Base-by-base conservation (phyloP, 1,284 basidiomycete species). In the Melampsora americana region DNA sequence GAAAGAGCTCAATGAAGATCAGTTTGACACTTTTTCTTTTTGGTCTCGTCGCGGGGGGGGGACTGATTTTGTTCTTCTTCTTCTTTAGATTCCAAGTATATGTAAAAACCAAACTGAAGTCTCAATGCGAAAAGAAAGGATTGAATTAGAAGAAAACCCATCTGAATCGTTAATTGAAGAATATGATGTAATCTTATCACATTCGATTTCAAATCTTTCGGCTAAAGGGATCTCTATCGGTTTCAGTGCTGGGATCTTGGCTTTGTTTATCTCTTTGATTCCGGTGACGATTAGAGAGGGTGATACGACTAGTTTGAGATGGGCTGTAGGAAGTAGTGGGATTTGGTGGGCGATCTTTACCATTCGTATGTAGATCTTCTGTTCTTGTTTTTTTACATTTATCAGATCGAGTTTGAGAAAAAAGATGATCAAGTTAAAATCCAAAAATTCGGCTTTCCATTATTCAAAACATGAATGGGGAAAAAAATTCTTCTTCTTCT, bases 291-390 rank as follows among this genome's bases (percentile, higher is more conserved):
- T 84, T 6, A 82, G 90, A 20, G 83, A 87, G 5, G 90, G 91
- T 0, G 89, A 89, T 7, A 93, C 91, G 0, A 88, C 88, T 78
- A 86, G 90, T 0, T 84, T 95, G 2, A 86, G 90, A 9, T 86
- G 93, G 0, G 91, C 90, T 0, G 90, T 95, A 42, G 90, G 90
- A 0, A 81, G 90, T 5, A 91, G 89, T 79, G 93, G 91, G 0
- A 83, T 90, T 0, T 92, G 92, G 90, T 95, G 92, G 93, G 89
- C 88, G 0, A 66, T 89, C 0, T 92, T 92, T 79, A 89, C 90
- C 0, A 82, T 93, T 5, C 91, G 91, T 1, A 89, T 90, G 0
- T 88, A 88, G 0, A 50, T 89, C 0, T 92, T 90, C 87, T 5
- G 59, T 39, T 61, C 23, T 56, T 20, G 30, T 61, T 35, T 20